Base-by-base conservation (phyloP, 2,329 filamentous ascomycete genomes). In the Talaromyces verruculosus region DNA sequence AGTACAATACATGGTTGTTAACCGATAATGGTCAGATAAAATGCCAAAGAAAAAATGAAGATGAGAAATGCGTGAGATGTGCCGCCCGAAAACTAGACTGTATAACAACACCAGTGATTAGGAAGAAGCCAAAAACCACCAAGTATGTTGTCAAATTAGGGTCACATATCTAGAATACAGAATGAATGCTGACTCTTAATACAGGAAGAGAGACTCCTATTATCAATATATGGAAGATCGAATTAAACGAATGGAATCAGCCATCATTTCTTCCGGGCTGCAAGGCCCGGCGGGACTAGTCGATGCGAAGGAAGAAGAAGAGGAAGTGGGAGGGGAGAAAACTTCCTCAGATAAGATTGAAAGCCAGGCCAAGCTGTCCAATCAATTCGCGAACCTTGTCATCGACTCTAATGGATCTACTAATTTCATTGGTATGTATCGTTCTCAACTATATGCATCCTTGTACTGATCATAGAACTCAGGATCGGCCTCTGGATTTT, bases 191-290 rank as follows among this genome's bases (percentile, higher is more conserved):
- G 2, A 64, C 39, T 5, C 11, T 15, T 11, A 35, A 5, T 58
- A 22, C 43, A 64, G 61, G 8, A 58, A 58, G n/a, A 57, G 15
- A 57, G 61, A 64, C 2, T 45, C 61, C n/a, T 58, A 64, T 49
- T 45, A 41, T 47, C 61, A 64, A 19, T 19, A 64, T 19, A 57
- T 64, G 39, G 62, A 64, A 49, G 30, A 35, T 17, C 51, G 62
- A n/a, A 64, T 64, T 2, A 64, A 58, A 25, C n/a, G 25, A 6
- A 64, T 64, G 62, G 62, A 64, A 53, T 64, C 62, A n/a, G 19
- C 53, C 47, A 64, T 64, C 6, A 59, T 59, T 59, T 30, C 62
- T 37, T 59, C 62, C 8, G 62, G 62, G 15, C 41, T 63, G 13
- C 35, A 45, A 17, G 22, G 39, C 1, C 35, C 17, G 11, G 51